Evolutionary conservation across 331 rosid genomes (phyloP).

Genomic region (Quercus tomentella): DNA sequence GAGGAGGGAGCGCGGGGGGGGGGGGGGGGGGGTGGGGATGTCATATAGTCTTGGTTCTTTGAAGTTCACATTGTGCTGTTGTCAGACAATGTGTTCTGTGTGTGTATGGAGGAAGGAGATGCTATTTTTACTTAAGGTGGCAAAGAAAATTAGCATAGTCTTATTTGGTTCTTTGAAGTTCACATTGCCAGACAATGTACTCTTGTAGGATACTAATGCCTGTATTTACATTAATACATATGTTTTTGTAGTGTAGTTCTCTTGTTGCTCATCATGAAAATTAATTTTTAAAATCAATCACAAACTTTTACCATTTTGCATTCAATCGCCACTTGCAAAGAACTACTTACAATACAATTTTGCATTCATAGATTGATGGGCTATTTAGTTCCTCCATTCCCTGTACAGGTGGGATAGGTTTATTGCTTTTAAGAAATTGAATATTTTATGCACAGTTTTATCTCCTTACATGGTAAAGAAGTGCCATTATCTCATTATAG

Average conservation of each 20-base stretch:
- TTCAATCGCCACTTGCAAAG: background rate
- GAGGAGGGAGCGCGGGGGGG: no score
- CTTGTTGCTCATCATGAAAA: background rate
- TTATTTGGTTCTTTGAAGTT: background rate
- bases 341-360: background rate
- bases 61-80: no score
- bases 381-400: background rate
- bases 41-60: no score
- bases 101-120: no score
- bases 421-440: background rate
- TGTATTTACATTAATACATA: background rate
- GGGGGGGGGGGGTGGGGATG: no score
- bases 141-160: background rate
- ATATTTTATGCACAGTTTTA: background rate
- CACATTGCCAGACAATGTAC: background rate
- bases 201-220: background rate
- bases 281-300: background rate
- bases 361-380: background rate
- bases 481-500: constrained; percentile 18
- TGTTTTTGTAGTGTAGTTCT: background rate
- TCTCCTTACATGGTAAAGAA: background rate
- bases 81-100: no score
- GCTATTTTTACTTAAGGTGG: background rate
- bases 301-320: background rate
- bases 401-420: background rate